Conservation (phyloP, 2,329 filamentous ascomycete species). For the Aaosphaeria pasadenensis region DNA sequence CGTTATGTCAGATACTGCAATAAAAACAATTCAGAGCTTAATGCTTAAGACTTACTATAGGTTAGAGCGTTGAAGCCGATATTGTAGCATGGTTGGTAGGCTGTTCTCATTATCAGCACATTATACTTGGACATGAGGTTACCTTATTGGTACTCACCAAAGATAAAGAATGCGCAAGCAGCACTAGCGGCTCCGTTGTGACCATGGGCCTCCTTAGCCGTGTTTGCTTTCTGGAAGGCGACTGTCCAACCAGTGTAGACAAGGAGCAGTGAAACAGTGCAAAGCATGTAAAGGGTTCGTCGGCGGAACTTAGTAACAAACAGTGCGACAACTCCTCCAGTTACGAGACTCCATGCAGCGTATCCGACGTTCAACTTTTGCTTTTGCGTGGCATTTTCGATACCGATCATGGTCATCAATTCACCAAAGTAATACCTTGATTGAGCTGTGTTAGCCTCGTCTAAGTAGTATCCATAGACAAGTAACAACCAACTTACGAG, state of each 20-base stretch:
- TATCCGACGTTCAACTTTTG: constrained; percentile 50
- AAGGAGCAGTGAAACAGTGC: constrained; percentile 25
- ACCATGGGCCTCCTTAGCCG: constrained; percentile 14
- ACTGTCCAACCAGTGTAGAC: constrained; percentile 28
- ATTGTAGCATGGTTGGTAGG: constrained; percentile 52
- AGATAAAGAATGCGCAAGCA: constrained; percentile 48
- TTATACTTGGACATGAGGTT: too few relatives aligned
- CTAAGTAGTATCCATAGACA: too few relatives aligned
- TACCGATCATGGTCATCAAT: constrained; percentile 59
- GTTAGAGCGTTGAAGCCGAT: constrained; percentile 62
- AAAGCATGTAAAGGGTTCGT: constrained; percentile 51
- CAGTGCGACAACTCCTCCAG: constrained; percentile 52
- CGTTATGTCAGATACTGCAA: constrained; percentile 23
- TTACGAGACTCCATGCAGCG: constrained; percentile 56
- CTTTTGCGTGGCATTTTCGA: constrained; percentile 40
- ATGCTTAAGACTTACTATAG: constrained; percentile 40
- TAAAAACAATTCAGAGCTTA: neutral
- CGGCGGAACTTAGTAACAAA: constrained; percentile 53
- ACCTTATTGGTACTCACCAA: constrained; percentile 4
- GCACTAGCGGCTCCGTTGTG: constrained; percentile 36
- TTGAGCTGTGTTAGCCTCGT: neutral
- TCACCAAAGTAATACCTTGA: constrained; percentile 58
- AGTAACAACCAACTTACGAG: constrained; percentile 15
- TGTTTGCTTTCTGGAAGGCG: constrained; percentile 49
- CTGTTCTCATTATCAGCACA: too few relatives aligned